Evolutionary conservation across 805 yeast species (phyloP), one percentile per base, ranked within the genome.

Genomic region (Barnettozyma sucrosica): DNA sequence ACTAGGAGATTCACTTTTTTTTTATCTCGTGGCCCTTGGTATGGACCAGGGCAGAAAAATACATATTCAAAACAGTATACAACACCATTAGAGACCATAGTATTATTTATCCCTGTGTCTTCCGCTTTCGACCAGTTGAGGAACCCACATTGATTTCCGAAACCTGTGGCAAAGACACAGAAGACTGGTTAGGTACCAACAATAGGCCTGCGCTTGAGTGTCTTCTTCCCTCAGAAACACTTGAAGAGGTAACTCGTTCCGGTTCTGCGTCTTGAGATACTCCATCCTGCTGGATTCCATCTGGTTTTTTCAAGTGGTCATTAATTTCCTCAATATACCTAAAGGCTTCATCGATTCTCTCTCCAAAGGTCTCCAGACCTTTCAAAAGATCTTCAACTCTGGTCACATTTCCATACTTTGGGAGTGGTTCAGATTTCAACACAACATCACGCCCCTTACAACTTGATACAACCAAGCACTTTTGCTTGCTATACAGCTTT

Each of bases 371-470:
- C 6, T 51, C 36, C 23, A 61, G 36, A 8, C 49, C 54, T 10
- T 36, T 19, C 4, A 57, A 36, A 16, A 61, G 24, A 13, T 52
- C 54, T 6, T 50, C 16, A 25, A 51, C 32, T 5, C 5, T 11
- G 2, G 42, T 45, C 9, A 42, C 13, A 41, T 41, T n/a, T 7
- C 26, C 26, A 43, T 50, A 44, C 32, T 41, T 11, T 18, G 45
- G 21, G 2, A 9, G 23, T 2, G 36, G 18, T n/a, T 56, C 63
- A 6, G 38, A 41, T 3, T 42, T 38, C 2, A 55, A 37, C 2
- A 57, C 25, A 4, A 61, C 61, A 37, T 59, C 64, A 21, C 64
- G 48, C 1, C 65, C 65, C 24, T 34, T 41, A 11, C 55, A 50
- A 3, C 55, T 51, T 13, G 47, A 43, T 3, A 59, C 55, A 19